Conservation (phyloP, 2,329 filamentous ascomycete genomes). For the Trichoderma sp. region DNA sequence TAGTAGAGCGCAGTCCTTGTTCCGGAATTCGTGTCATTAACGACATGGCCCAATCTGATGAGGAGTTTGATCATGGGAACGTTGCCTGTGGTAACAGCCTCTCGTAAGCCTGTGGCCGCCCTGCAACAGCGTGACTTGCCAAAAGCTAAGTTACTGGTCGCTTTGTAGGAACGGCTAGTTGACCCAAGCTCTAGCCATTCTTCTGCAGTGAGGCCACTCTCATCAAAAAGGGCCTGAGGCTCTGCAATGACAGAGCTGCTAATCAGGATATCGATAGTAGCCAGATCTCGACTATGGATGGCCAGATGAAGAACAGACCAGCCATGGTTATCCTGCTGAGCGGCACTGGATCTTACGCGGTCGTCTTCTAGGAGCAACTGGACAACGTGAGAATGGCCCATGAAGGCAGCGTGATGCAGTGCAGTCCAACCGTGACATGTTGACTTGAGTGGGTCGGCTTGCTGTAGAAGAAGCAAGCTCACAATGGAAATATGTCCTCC, state of each 20-base stretch:
- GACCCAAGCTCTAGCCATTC: background rate
- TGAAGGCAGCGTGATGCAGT: background rate
- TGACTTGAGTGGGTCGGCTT: constrained; percentile 1
- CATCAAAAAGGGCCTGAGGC: background rate
- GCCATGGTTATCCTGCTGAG: constrained; percentile 10
- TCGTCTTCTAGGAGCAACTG: background rate
- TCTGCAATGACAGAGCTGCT: background rate
- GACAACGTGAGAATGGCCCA: background rate
- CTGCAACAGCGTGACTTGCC: constrained; percentile 7
- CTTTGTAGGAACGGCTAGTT: background rate
- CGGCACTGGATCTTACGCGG: background rate
- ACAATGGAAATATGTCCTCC: background rate
- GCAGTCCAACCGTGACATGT: constrained; percentile 11
- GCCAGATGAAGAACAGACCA: constrained; percentile 8
- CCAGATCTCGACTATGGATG: background rate
- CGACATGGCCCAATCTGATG: background rate
- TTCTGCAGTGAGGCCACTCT: constrained; percentile 5
- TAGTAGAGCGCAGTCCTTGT: constrained; percentile 5
- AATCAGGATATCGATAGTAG: background rate
- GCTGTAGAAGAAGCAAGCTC: background rate
- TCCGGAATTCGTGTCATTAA: background rate
- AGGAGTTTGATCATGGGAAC: background rate
- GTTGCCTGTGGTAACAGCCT: background rate
- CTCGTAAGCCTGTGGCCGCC: background rate
- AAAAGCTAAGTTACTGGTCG: background rate